Percentiles rank a stretch among this genome's conserved stretches.
These are phyloP conservation scores for Rhizopogon vesiculosus DNA, from an alignment of 768 basidiomycete genomes.

Conservation along the genomic window DNA sequence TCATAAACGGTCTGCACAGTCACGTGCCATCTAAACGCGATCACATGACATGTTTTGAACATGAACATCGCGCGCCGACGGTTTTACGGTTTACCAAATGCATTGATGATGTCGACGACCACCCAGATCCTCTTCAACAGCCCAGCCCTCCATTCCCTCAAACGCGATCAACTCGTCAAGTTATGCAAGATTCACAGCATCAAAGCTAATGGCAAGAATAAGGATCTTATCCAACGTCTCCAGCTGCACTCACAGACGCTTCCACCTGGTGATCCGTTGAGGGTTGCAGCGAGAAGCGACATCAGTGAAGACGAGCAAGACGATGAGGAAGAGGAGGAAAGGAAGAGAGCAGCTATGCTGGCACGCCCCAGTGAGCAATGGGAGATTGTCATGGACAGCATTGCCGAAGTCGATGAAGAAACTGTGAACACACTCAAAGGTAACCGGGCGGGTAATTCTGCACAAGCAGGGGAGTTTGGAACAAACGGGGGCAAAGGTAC, in stretches of 20 bases:
- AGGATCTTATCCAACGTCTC: slow-evolving; percentile 65
- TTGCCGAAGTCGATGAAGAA: slow-evolving; percentile 59
- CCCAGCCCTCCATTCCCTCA: slow-evolving; percentile 76
- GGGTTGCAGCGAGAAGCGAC: slow-evolving; percentile 52
- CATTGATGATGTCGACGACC: slow-evolving; percentile 53
- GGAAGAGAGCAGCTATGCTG: slow-evolving; percentile 14
- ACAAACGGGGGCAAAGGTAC: slow-evolving; percentile 60
- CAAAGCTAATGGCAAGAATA: slow-evolving; percentile 78
- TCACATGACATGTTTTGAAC: slow-evolving; percentile 3
- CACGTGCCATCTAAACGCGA: background rate
- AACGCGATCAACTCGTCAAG: slow-evolving; percentile 79
- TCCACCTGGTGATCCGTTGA: slow-evolving; percentile 50
- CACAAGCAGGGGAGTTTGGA: slow-evolving; percentile 66
- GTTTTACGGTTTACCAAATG: background rate
- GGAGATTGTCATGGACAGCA: slow-evolving; percentile 85
- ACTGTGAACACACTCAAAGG: slow-evolving; percentile 22
- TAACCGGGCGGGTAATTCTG: slow-evolving; percentile 39
- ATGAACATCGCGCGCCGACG: background rate
- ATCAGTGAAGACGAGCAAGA: slow-evolving; percentile 28
- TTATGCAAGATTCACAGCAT: slow-evolving; percentile 81
- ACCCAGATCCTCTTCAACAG: slow-evolving; percentile 83
- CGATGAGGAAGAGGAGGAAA: slow-evolving; percentile 13
- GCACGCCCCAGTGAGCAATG: slow-evolving; percentile 75
- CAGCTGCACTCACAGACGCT: slow-evolving; percentile 64
- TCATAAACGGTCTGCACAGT: background rate